phyloP scores from a whole-genome alignment of 257 asterid genomes.

The Nemophila menziesii region DNA sequence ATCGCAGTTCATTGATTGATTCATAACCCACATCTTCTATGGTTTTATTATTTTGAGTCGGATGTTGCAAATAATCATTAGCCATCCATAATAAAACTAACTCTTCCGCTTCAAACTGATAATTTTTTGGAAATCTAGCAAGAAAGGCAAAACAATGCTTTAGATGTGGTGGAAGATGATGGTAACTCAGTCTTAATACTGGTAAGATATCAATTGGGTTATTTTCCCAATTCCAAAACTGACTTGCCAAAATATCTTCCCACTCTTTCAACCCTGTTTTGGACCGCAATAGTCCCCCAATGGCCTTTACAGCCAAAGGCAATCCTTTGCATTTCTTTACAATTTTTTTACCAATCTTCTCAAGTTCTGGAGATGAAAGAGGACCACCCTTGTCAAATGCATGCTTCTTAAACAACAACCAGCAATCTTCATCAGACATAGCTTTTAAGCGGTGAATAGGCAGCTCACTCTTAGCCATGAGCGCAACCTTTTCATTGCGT shows the following conservation, averaged over 20 bases:
- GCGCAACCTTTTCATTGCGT: slow-evolving; percentile 32
- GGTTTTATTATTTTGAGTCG: no score
- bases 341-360: no score
- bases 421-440: neutral
- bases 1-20: neutral
- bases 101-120: neutral
- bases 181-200: slow-evolving; percentile 8
- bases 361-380: no score
- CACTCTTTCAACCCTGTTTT: neutral
- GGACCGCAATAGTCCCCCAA: slow-evolving; percentile 9
- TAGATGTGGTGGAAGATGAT: neutral
- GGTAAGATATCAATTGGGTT: slow-evolving; percentile 6
- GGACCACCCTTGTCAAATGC: no score
- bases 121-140: slow-evolving; percentile 6
- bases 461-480: slow-evolving; percentile 19
- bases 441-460: neutral
- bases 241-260: slow-evolving; percentile 3
- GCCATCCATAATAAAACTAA: no score
- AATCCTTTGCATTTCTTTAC: slow-evolving; percentile 8
- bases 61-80: neutral
- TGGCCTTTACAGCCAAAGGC: slow-evolving; percentile 6
- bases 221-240: neutral
- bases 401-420: no score
- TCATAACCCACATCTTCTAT: slow-evolving; percentile 1
- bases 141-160: neutral